Percentiles rank a stretch among this genome's conserved stretches.
phyloP scores from a whole-genome alignment of 179 eudicot genomes.

The Carnegiea gigantea region DNA sequence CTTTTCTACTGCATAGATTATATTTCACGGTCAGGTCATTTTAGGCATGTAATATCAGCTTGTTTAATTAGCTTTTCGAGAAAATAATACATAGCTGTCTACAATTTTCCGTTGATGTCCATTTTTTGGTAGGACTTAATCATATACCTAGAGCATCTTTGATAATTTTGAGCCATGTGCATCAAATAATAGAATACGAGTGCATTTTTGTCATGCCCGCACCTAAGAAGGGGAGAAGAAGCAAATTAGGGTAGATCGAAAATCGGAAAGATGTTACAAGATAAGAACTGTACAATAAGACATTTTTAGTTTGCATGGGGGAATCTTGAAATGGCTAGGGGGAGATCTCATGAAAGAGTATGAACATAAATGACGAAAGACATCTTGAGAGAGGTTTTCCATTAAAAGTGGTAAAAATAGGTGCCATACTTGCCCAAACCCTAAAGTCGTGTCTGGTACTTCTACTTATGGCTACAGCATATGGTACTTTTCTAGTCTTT shows the following conservation, averaged over 20 bases:
- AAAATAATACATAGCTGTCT: too few species aligned
- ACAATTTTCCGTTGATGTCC: too few species aligned
- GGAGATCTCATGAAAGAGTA: constrained; percentile 19
- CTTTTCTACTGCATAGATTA: not conserved
- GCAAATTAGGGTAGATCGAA: not conserved
- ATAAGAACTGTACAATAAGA: constrained; percentile 10
- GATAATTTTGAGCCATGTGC: not conserved
- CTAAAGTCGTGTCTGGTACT: constrained; percentile 49
- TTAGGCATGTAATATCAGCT: too few species aligned
- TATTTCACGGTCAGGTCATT: not conserved
- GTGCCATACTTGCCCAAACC: constrained; percentile 37
- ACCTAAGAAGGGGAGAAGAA: not conserved
- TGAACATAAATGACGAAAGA: constrained; percentile 45
- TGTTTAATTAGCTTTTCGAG: too few species aligned
- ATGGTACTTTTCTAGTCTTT: constrained; percentile 7
- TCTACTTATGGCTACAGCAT: constrained; percentile 25
- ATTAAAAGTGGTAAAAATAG: constrained; percentile 35
- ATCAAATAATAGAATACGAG: not conserved
- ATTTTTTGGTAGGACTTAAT: not conserved
- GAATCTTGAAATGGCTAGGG: constrained; percentile 15
- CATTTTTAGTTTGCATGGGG: constrained; percentile 17
- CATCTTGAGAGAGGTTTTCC: constrained; percentile 19
- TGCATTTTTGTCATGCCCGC: too few species aligned
- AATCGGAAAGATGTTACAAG: not conserved
- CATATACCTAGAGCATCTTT: not conserved